A percentile compares a stretch with the other conserved stretches of the same genome.
Conservation (phyloP, 768 basidiomycete species). For the Lentinula lateritia region DNA sequence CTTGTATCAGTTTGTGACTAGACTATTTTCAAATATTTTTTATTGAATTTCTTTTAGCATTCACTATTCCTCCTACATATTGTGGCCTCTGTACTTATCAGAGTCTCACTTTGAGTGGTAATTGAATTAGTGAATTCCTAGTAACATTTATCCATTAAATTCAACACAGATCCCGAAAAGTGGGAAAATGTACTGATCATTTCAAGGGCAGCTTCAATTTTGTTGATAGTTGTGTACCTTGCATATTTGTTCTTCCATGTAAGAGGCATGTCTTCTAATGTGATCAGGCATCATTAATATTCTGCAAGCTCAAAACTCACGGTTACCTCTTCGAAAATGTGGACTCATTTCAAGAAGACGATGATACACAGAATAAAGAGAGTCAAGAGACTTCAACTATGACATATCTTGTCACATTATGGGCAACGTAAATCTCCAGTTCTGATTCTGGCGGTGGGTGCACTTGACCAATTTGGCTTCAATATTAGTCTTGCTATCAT, state of each 20-base stretch:
- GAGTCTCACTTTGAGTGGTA: neutral
- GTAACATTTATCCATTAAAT: neutral
- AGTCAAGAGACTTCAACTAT: conserved; percentile 15
- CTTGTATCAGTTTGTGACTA: conserved; percentile 44
- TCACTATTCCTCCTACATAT: conserved; percentile 89
- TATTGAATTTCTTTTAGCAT: conserved; percentile 13
- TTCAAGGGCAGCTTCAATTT: conserved; percentile 73
- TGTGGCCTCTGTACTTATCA: conserved; percentile 32
- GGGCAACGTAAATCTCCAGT: conserved; percentile 40
- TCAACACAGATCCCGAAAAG: conserved; percentile 16
- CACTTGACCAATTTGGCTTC: neutral
- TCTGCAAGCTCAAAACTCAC: conserved; percentile 63
- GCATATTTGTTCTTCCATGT: conserved; percentile 76
- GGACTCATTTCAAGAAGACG: conserved; percentile 15
- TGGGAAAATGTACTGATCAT: conserved; percentile 58
- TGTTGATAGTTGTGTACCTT: conserved; percentile 69
- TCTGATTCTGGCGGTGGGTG: conserved; percentile 51
- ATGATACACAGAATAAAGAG: conserved; percentile 47
- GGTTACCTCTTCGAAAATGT: conserved; percentile 46
- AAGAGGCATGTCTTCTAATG: conserved; percentile 10
- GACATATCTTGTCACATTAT: neutral
- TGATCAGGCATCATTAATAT: neutral
- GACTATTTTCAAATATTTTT: neutral
- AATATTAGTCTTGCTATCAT: neutral
- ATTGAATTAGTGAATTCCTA: neutral